Base-by-base conservation (phyloP, 2,329 filamentous ascomycete genomes). In the Niveomyces coronatus region DNA sequence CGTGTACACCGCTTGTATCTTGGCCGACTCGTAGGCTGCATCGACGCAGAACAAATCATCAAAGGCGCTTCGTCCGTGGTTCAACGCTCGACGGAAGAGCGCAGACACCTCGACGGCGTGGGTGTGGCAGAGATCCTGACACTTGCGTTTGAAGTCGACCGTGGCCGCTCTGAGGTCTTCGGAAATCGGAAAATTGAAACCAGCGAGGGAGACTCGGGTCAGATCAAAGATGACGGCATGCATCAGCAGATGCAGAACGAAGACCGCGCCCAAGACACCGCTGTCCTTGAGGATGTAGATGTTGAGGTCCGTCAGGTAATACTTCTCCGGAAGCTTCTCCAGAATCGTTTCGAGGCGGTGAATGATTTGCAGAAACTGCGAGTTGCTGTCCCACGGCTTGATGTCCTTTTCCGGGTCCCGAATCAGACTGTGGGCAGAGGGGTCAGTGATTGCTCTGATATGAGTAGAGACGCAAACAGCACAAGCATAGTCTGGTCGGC, bases 1-100 rank as follows among this genome's bases (percentile, higher is more conserved):
- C 5, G 49, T 40, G 29, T 51, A 48, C 7, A 53, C 44, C 19
- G 52, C 46, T 16, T 52, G 51, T 15, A 54, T 47, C 32, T 53
- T 54, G 31, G 49, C 44, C 6, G 51, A 46, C 34, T 53, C 51
- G 16, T 47, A 41, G 8, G 45, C 44, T 13, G 48, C 48, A 27
- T 47, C 48, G 11, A 44, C 39, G 18, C 46, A 48, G 26, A 48
- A 47, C 4, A 45, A 40, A 27, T 54, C 51, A 29, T 50, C 49
- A 23, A 52, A 49, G 9, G 43, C 40, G 4, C 15, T 36, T 11
- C 37, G 35, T 8, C 42, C 44, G 19, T 41, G 41, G 14, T 11
- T 28, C 28, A 51, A 32, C 9, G 42, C 48, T 15, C 31, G 38
- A 18, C 43, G 39, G 10, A 53, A 38, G 13, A 53, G 44, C n/a